phyloP scores from a whole-genome alignment of 169 alveolate genomes.

The Babesia bovis region DNA sequence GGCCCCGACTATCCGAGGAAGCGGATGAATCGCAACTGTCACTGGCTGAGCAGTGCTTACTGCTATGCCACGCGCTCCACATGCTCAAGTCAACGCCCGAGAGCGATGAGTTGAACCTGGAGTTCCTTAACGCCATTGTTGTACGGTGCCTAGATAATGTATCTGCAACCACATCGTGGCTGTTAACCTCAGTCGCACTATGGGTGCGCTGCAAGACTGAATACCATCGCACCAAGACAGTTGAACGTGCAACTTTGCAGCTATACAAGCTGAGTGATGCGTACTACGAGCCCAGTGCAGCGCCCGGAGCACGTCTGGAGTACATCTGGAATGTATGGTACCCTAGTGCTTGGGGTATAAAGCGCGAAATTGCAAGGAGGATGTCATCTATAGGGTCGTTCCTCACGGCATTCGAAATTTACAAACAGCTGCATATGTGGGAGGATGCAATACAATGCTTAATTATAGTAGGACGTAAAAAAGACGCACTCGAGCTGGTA shows the following conservation, averaged over 20 bases:
- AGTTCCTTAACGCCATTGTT: constrained; percentile 71
- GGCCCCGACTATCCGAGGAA: constrained; percentile 70
- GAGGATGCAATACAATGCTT: constrained; percentile 79
- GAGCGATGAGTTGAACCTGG: constrained; percentile 72
- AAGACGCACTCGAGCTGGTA: constrained; percentile 75
- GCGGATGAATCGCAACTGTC: constrained; percentile 43
- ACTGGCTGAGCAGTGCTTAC: constrained; percentile 64
- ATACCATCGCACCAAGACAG: constrained; percentile 67
- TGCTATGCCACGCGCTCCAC: constrained; percentile 67
- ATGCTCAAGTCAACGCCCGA: constrained; percentile 61
- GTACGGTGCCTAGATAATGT: constrained; percentile 63
- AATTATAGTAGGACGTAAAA: constrained; percentile 70
- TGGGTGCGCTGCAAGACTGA: constrained; percentile 77
- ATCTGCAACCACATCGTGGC: constrained; percentile 48
- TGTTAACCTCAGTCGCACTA: constrained; percentile 66
- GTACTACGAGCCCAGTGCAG: constrained; percentile 48
- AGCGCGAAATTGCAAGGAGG: constrained; percentile 65
- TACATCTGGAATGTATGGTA: constrained; percentile 68
- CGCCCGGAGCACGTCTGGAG: constrained; percentile 55
- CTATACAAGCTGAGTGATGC: constrained; percentile 68
- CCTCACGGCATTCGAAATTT: constrained; percentile 70
- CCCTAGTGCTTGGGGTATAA: constrained; percentile 75
- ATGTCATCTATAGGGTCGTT: constrained; percentile 74
- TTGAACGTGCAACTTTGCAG: constrained; percentile 75
- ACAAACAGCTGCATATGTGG: constrained; percentile 76